These are phyloP conservation scores for Lipomyces mesembrius DNA, from an alignment of 805 yeast species.

Conservation along the genomic window DNA sequence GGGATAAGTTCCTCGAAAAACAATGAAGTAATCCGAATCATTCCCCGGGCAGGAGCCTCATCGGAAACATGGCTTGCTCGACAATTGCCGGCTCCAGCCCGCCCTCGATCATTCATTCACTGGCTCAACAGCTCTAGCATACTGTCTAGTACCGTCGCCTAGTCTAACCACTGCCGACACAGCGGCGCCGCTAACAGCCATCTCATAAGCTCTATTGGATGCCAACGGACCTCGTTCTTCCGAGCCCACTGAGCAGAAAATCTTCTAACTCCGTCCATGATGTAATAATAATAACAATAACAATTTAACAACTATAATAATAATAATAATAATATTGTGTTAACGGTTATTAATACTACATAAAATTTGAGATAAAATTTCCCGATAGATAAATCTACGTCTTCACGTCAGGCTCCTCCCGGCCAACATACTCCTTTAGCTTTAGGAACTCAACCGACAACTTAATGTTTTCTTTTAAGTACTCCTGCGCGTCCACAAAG, in stretches of 20 bases:
- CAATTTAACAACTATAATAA: no score
- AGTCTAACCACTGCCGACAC: not conserved
- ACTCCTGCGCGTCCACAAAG: conserved; percentile 63
- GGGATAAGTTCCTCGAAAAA: no score
- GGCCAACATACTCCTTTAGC: conserved; percentile 74
- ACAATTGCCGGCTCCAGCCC: no score
- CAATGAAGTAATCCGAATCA: no score
- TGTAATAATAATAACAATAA: no score
- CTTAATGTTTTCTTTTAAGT: conserved; percentile 63
- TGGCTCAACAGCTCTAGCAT: no score
- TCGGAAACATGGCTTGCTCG: no score
- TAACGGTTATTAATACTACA: not conserved
- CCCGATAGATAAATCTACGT: conserved; percentile 53
- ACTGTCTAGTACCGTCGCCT: not conserved
- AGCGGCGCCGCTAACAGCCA: not conserved
- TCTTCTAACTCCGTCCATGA: no score
- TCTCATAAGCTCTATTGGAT: not conserved
- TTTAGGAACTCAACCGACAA: conserved; percentile 69
- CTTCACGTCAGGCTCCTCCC: conserved; percentile 84
- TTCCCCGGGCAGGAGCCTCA: no score
- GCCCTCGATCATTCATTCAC: no score
- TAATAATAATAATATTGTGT: not conserved
- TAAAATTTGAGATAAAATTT: not conserved
- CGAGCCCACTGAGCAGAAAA: not conserved
- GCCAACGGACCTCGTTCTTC: not conserved